Evolutionary conservation across 2,329 filamentous ascomycete species (phyloP).

Genomic region (Fusarium mundagurra): DNA sequence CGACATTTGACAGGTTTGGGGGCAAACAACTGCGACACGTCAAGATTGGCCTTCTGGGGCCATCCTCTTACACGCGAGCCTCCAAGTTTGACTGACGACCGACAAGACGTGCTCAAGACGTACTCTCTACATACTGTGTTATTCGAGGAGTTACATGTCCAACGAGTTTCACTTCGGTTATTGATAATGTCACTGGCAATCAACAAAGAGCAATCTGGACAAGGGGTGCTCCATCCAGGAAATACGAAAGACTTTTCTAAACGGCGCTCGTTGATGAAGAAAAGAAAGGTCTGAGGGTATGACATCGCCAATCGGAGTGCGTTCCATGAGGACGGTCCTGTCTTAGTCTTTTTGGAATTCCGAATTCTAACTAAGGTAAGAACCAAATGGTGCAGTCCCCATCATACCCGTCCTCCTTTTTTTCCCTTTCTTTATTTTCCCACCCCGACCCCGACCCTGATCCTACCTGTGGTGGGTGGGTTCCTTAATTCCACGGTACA

Average conservation of each 20-base stretch:
- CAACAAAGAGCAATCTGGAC: conserved; percentile 19
- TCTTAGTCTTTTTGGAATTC: conserved; percentile 32
- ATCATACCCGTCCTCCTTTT: conserved; percentile 14
- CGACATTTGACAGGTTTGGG: conserved; percentile 35
- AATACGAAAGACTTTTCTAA: conserved; percentile 26
- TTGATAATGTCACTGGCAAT: conserved; percentile 5
- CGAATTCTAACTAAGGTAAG: conserved; percentile 9
- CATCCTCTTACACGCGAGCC: conserved; percentile 21
- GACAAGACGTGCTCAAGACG: not conserved
- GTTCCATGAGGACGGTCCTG: conserved; percentile 41
- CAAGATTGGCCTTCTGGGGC: conserved; percentile 8
- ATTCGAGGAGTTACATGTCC: not conserved
- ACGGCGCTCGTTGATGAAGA: conserved; percentile 22
- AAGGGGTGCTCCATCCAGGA: conserved; percentile 13
- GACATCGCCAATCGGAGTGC: conserved; percentile 37
- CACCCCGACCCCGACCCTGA: conserved; percentile 6
- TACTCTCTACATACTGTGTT: not conserved
- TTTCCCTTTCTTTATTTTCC: conserved; percentile 7
- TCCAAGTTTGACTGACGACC: not conserved
- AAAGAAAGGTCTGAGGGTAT: conserved; percentile 32
- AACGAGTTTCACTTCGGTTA: not conserved
- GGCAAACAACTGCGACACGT: conserved; percentile 23
- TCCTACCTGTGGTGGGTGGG: not conserved
- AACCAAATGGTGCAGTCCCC: not conserved
- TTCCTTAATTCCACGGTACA: conserved; percentile 14